phyloP scores from a whole-genome alignment of 169 alveolate species.

The Theileria annulata region DNA sequence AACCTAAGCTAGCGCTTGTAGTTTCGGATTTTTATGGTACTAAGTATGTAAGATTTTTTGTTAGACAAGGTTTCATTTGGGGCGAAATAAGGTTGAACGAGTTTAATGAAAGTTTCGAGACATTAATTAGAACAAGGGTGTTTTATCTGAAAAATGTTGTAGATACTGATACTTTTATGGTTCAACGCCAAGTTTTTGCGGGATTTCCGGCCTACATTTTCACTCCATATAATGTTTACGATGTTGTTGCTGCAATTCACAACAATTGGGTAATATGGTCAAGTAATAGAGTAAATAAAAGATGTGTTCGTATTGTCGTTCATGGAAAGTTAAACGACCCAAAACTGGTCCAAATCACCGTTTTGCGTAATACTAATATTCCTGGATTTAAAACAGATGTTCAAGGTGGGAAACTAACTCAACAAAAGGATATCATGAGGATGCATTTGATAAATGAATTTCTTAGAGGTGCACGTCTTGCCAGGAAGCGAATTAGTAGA shows the following conservation, averaged over 20 bases:
- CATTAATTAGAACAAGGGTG: neutral
- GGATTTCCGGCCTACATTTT: neutral
- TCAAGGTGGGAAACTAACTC: no score
- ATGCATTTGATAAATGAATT: no score
- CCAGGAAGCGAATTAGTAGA: no score
- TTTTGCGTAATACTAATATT: no score
- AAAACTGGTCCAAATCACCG: no score
- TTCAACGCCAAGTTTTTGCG: neutral
- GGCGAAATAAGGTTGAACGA: neutral
- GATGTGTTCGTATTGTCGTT: neutral
- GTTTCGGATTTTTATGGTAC: no score
- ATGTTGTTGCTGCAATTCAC: neutral
- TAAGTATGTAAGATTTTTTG: neutral
- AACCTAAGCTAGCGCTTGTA: neutral
- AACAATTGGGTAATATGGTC: neutral
- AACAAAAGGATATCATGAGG: no score
- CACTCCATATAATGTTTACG: neutral
- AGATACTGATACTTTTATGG: neutral
- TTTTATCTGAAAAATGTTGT: neutral
- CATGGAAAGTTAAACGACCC: neutral
- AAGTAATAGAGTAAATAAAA: neutral
- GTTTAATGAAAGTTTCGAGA: neutral
- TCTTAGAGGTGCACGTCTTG: no score
- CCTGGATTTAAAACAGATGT: no score
- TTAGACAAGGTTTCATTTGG: neutral